These are phyloP conservation scores for Chaetomium strumarium DNA, from an alignment of 2,329 filamentous ascomycete genomes.

Conservation along the genomic window DNA sequence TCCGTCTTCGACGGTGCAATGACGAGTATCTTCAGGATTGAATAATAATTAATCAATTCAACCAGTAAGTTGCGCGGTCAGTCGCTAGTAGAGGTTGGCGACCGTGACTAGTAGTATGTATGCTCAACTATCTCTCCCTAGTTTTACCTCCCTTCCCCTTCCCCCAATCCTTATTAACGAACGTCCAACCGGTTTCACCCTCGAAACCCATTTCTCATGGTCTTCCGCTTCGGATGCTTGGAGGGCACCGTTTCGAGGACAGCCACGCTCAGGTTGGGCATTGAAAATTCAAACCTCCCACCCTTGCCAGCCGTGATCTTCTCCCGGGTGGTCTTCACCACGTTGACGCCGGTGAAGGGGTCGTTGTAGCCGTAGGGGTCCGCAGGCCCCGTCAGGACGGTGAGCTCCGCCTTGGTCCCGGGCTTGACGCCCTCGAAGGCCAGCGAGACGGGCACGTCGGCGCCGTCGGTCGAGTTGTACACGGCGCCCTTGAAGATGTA, in stretches of 20 bases:
- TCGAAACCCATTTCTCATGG: too few species aligned
- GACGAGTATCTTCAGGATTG: too few species aligned
- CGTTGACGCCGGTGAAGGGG: slow-evolving; percentile 39
- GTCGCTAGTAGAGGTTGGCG: too few species aligned
- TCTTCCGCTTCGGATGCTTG: too few species aligned
- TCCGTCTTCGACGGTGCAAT: too few species aligned
- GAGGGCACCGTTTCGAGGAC: slow-evolving; percentile 40
- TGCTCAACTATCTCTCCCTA: too few species aligned
- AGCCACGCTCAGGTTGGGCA: slow-evolving; percentile 52
- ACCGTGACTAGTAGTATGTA: too few species aligned
- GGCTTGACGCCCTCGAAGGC: slow-evolving; percentile 32
- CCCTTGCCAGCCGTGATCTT: slow-evolving; percentile 37
- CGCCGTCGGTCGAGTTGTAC: slow-evolving; percentile 42
- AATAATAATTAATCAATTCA: too few species aligned
- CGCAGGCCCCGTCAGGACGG: slow-evolving; percentile 37
- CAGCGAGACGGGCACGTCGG: slow-evolving; percentile 38
- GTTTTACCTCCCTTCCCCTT: too few species aligned
- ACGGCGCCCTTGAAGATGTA: slow-evolving; percentile 46
- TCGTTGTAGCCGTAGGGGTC: slow-evolving; percentile 40
- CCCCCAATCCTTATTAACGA: too few species aligned
- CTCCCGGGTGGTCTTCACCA: slow-evolving; percentile 39
- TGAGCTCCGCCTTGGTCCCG: slow-evolving; percentile 38
- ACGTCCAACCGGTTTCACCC: too few species aligned
- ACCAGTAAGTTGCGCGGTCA: too few species aligned
- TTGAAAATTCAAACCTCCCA: slow-evolving; percentile 45